Evolutionary conservation across 176 grass and related monocot genomes (phyloP), one percentile per base, ranked within the genome.

Genomic region (Chrysopogon serrulatus): DNA sequence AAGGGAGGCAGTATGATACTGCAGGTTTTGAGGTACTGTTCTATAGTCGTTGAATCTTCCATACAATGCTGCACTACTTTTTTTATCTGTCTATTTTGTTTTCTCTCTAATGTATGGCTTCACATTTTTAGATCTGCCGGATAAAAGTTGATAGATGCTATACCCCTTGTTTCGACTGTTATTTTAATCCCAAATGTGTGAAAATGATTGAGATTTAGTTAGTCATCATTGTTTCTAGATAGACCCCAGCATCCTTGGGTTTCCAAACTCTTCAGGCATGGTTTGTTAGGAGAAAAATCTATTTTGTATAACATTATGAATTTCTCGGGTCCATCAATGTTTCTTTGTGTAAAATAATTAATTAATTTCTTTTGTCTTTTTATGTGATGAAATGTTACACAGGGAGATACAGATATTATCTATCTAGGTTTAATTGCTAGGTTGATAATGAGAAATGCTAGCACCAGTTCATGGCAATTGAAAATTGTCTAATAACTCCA

Each of bases 1-100:
- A 98, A 92, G 87, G 91, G 77, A 95, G 96, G 82, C 96, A 96
- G 77, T 98, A 94, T 76, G 96, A 98, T 82, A 91, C 96, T 78
- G 91, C 96, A 77, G 96, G 96, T 82, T 98, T 98, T 79, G 96
- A 98, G 96, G 96, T 95, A 79, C 13, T 82, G 4, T 60, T 81
- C 68, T 79, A 68, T 74, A 4, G 9, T 66, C 43, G 23, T 74
- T 60, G 53, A 79, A 35, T 80, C 13, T 65, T 30, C 43, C 17
- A 76, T 37, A 73, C 51, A 77, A 65, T 64, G 36, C 13, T 79
- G 35, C 15, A 18, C 71, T 0, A 66, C 23, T 33, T 63, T 40
- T 64, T 47, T 74, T n/a, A 5, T 77, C 15, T 49, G 27, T 54
- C 53, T 88, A n/a, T 40, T 65, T 82, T 82, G 36, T 77, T 76